These are phyloP conservation scores for Clitoria ternatea DNA, from an alignment of 306 rosid genomes.

Conservation along the genomic window DNA sequence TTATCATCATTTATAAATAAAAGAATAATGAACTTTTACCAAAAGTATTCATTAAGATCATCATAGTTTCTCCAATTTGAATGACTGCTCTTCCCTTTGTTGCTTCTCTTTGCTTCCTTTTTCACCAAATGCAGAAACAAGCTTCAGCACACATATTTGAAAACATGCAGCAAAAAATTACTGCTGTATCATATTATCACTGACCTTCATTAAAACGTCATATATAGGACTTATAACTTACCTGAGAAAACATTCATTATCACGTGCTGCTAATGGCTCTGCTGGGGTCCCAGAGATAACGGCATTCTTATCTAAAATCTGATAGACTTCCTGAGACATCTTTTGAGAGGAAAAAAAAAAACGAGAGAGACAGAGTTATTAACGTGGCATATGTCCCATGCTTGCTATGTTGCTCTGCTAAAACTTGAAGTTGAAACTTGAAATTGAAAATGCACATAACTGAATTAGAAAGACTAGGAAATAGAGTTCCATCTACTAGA, in stretches of 20 bases:
- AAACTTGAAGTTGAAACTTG: background rate
- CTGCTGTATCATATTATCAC: slow-evolving; percentile 12
- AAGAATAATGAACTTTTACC: slow-evolving; percentile 39
- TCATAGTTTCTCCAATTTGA: slow-evolving; percentile 94
- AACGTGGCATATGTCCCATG: background rate
- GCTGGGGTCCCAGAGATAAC: slow-evolving; percentile 34
- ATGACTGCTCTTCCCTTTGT: slow-evolving; percentile 81
- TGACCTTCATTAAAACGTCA: slow-evolving; percentile 61
- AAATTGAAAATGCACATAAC: background rate
- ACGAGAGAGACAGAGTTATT: slow-evolving; percentile 26
- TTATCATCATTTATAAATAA: background rate
- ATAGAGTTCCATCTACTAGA: background rate
- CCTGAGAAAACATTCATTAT: slow-evolving; percentile 63
- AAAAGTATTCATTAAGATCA: slow-evolving; percentile 89
- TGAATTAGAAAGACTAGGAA: background rate
- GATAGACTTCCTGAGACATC: slow-evolving; percentile 68
- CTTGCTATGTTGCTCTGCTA: background rate
- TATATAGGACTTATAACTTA: slow-evolving; percentile 67
- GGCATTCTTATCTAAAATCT: slow-evolving; percentile 50
- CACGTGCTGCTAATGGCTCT: slow-evolving; percentile 37
- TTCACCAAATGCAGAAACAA: slow-evolving; percentile 30
- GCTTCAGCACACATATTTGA: slow-evolving; percentile 21
- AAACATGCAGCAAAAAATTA: slow-evolving; percentile 16
- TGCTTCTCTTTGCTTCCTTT: slow-evolving; percentile 87
- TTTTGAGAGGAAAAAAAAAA: slow-evolving; percentile 16